Evolutionary conservation across 257 asterid genomes (phyloP).

Genomic region (Penstemon newberryi): DNA sequence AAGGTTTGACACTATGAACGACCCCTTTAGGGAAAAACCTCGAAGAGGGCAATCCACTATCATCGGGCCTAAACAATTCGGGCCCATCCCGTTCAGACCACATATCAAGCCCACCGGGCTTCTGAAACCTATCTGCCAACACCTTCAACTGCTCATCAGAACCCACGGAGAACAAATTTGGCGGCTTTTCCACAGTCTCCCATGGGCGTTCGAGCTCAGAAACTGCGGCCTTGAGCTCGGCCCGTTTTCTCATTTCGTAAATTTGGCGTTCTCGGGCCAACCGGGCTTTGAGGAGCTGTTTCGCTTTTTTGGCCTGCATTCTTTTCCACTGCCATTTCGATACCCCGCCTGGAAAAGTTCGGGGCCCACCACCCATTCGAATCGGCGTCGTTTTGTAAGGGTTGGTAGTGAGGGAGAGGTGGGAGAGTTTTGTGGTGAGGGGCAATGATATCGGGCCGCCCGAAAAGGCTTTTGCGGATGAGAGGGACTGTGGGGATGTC

Average conservation of each 20-base stretch:
- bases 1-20: slow-evolving; percentile 77
- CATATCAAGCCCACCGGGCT: slow-evolving; percentile 92
- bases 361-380: slow-evolving; percentile 98
- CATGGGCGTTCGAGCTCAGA: slow-evolving; percentile 97
- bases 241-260: slow-evolving; percentile 92
- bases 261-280: slow-evolving; percentile 86
- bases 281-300: slow-evolving; percentile 86
- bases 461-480: slow-evolving; percentile 45
- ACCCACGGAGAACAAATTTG: slow-evolving; percentile 75
- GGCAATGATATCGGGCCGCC: slow-evolving; percentile 30
- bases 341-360: slow-evolving; percentile 97
- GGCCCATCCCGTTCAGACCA: slow-evolving; percentile 96
- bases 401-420: slow-evolving; percentile 39
- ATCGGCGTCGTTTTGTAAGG: slow-evolving; percentile 47
- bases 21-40: slow-evolving; percentile 94
- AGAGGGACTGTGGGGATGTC: slow-evolving; percentile 35
- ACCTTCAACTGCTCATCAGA: slow-evolving; percentile 96
- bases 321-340: slow-evolving; percentile 98
- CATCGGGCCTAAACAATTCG: slow-evolving; percentile 64
- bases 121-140: slow-evolving; percentile 94
- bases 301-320: slow-evolving; percentile 87
- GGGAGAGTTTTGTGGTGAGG: slow-evolving; percentile 42
- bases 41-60: slow-evolving; percentile 55
- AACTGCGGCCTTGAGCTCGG: slow-evolving; percentile 91
- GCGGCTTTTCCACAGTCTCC: slow-evolving; percentile 86